phyloP scores from a whole-genome alignment of 371 early-diverging fungal genomes.

The Coemansia linderi region DNA sequence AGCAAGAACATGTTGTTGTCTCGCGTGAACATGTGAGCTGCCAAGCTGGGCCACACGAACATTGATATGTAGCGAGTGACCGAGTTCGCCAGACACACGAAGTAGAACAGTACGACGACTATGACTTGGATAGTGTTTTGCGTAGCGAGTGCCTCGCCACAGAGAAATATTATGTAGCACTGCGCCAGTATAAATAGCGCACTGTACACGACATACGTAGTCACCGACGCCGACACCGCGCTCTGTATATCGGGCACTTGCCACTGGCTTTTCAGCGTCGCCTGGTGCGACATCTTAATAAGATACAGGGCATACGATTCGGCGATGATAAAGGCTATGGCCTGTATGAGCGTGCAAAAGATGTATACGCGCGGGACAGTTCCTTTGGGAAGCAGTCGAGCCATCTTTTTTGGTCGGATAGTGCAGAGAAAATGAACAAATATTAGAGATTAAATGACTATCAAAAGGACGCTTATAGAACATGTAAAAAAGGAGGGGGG shows the following conservation, averaged over 20 bases:
- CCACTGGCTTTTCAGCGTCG: constrained; percentile 27
- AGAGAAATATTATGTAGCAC: constrained; percentile 54
- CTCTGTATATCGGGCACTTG: constrained; percentile 34
- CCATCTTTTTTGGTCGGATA: background rate
- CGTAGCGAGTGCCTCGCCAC: constrained; percentile 55
- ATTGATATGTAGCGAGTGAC: constrained; percentile 44
- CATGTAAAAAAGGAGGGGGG: background rate
- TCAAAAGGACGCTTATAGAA: background rate
- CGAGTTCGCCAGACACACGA: constrained; percentile 50
- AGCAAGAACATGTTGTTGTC: constrained; percentile 35
- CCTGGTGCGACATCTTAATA: constrained; percentile 15
- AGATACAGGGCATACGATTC: constrained; percentile 43
- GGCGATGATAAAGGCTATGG: constrained; percentile 32
- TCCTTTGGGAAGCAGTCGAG: constrained; percentile 21
- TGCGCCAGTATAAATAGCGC: constrained; percentile 58
- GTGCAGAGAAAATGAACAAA: background rate
- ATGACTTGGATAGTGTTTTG: constrained; percentile 59
- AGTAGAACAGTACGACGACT: constrained; percentile 56
- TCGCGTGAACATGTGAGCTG: constrained; percentile 37
- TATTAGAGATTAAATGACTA: background rate
- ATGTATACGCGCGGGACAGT: constrained; percentile 28
- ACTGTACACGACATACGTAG: constrained; percentile 56
- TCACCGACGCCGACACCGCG: constrained; percentile 41
- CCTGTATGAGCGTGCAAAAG: constrained; percentile 28
- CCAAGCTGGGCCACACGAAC: constrained; percentile 27